Evolutionary conservation across 306 rosid genomes (phyloP), one percentile per base, ranked within the genome.

Genomic region (Rubus idaeus): DNA sequence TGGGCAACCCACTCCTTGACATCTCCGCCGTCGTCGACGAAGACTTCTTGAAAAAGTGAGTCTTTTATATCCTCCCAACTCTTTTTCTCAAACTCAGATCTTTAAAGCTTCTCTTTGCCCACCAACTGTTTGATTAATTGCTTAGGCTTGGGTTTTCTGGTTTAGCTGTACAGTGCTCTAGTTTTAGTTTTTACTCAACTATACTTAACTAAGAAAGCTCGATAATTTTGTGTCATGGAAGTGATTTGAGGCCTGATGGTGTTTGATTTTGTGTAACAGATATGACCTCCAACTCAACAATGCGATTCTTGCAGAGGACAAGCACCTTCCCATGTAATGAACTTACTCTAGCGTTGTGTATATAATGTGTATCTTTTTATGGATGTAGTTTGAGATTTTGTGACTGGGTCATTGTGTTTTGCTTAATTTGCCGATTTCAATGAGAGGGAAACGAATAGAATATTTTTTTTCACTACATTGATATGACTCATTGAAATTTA

Each of bases 1-100:
- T 94, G 97, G 93, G 98, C 5, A 94, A 91, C 78, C 98, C 98
- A 50, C 93, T 91, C 49, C 97, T 94, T 44, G 98, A 91, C 74
- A 87, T 94, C 74, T 91, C 98, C 2, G 90, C 90, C 45, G 88
- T 88, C 71, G 97, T 94, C 45, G 91, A 90, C 60, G 86, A 91
- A 0, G 89, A 75, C 0, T 89, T 90, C 82, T 75, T 94, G 82
- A 70, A 88, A 13, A 89, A 83, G 97, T 91, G 83, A 42, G 71
- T 57, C 55, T 6, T 18, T 7, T 42, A 42, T 30, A 21, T 35
- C 39, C 49, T 49, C 57, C 53, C 39, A 17, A 40, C 56, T 11
- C 64, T 5, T 56, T 55, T n/a, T 6, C 20, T 4, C 20, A 23
- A 37, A 10, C 56, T 44, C 16, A 9, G 57, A 60, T 74, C 35